A percentile compares a stretch with the other conserved stretches of the same genome.
Evolutionary conservation across 192 early-diverging fungal genomes (phyloP).

Genomic region (Spizellomyces sp.): DNA sequence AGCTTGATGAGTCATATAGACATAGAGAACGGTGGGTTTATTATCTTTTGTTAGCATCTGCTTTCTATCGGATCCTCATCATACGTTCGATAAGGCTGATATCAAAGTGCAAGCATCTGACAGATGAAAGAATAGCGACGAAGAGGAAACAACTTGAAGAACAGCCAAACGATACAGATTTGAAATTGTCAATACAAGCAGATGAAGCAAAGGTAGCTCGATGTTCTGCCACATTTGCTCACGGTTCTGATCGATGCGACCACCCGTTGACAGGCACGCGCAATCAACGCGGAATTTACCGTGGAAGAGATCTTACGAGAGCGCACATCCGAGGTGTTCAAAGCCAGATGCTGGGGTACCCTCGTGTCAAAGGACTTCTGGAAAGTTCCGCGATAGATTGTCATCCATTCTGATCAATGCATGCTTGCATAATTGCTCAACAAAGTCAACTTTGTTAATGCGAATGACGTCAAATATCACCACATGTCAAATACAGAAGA

Average conservation of each 20-base stretch:
- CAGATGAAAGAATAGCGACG: constrained; percentile 8
- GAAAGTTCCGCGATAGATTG: neutral
- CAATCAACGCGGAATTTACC: constrained; percentile 12
- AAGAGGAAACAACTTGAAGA: neutral
- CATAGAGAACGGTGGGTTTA: constrained; percentile 19
- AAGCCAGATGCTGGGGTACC: constrained; percentile 9
- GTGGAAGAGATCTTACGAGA: constrained; percentile 29
- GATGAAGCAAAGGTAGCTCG: constrained; percentile 18
- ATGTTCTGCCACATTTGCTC: neutral
- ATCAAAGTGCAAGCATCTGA: constrained; percentile 2
- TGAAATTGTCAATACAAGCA: neutral
- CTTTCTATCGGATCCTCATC: neutral
- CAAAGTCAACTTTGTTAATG: no score
- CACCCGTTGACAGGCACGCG: neutral
- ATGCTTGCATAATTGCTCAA: no score
- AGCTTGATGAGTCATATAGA: constrained; percentile 15
- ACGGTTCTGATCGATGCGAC: neutral
- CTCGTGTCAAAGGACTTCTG: constrained; percentile 6
- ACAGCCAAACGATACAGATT: constrained; percentile 4
- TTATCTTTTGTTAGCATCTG: neutral
- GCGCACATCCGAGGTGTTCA: constrained; percentile 24
- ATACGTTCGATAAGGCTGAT: constrained; percentile 6
- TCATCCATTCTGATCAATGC: neutral
- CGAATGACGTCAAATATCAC: no score
- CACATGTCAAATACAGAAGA: no score